These are phyloP conservation scores for Astrothelium macrocarpum DNA, from an alignment of 495 filamentous ascomycete genomes.

Conservation along the genomic window DNA sequence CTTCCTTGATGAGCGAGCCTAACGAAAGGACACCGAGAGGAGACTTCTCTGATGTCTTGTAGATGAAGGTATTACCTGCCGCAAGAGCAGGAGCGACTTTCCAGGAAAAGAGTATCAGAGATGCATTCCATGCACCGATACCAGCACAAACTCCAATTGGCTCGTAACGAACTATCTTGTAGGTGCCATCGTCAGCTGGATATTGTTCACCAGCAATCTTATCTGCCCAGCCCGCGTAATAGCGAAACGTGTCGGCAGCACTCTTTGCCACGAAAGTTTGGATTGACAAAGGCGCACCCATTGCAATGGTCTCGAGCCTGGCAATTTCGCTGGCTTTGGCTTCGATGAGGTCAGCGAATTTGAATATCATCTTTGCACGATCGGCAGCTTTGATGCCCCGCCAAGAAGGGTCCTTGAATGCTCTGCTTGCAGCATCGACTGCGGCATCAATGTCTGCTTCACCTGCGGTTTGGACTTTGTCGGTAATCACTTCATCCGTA, in stretches of 20 bases:
- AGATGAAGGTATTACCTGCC: slow-evolving; percentile 30
- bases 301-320: slow-evolving; percentile 15
- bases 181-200: slow-evolving; percentile 26
- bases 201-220: slow-evolving; percentile 19
- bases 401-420: slow-evolving; percentile 25
- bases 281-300: slow-evolving; percentile 19
- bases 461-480: slow-evolving; percentile 26
- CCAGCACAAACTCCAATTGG: slow-evolving; percentile 32
- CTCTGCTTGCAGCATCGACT: slow-evolving; percentile 29
- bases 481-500: slow-evolving; percentile 32
- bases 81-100: slow-evolving; percentile 30
- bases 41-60: slow-evolving; percentile 31
- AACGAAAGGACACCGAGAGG: slow-evolving; percentile 23
- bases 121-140: slow-evolving; percentile 33
- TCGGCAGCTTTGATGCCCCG: slow-evolving; percentile 22
- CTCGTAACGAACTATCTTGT: slow-evolving; percentile 34
- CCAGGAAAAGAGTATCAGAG: slow-evolving; percentile 19
- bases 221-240: slow-evolving; percentile 21
- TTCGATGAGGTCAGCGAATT: slow-evolving; percentile 36
- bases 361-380: slow-evolving; percentile 29
- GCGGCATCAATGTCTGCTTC: slow-evolving; percentile 31
- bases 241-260: slow-evolving; percentile 13
- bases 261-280: slow-evolving; percentile 10
- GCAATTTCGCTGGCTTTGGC: slow-evolving; percentile 24
- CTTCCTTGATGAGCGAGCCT: slow-evolving; percentile 27